A percentile compares a stretch with the other conserved stretches of the same genome.
These are phyloP conservation scores for Dactylorhiza incarnata DNA, from an alignment of 106 monocot species.

Conservation along the genomic window DNA sequence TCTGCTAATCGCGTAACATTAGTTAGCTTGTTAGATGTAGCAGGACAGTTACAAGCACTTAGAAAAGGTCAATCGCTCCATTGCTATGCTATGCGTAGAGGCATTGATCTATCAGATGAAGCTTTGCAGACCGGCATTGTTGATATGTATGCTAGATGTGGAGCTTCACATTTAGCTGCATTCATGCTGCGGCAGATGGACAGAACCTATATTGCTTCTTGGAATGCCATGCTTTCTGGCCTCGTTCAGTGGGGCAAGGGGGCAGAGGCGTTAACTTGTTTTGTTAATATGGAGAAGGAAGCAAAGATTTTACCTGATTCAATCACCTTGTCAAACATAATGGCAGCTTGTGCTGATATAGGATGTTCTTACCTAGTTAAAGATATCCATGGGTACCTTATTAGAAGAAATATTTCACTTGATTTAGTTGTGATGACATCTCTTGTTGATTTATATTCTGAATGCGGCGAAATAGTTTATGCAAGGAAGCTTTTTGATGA, in stretches of 20 bases:
- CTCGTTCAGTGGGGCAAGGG: slow-evolving; percentile 29
- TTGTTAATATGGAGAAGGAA: slow-evolving; percentile 31
- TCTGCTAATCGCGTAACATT: slow-evolving; percentile 52
- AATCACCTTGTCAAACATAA: slow-evolving; percentile 46
- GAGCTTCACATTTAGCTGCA: slow-evolving; percentile 12
- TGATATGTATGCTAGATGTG: slow-evolving; percentile 48
- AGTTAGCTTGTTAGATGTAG: slow-evolving; percentile 57
- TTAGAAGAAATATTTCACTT: slow-evolving; percentile 37
- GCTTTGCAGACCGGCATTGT: slow-evolving; percentile 46
- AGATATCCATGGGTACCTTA: slow-evolving; percentile 37
- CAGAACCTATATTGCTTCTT: slow-evolving; percentile 29
- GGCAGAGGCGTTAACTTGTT: slow-evolving; percentile 30
- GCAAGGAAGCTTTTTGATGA: slow-evolving; percentile 40
- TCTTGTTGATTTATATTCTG: slow-evolving; percentile 46
- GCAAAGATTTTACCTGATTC: slow-evolving; percentile 35
- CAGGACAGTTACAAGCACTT: slow-evolving; percentile 27
- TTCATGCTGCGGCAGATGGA: slow-evolving; percentile 22
- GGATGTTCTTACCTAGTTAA: slow-evolving; percentile 13
- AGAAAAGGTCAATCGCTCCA: slow-evolving; percentile 39
- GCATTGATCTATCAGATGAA: slow-evolving; percentile 40
- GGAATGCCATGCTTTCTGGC: slow-evolving; percentile 52
- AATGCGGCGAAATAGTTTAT: slow-evolving; percentile 15
- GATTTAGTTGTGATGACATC: slow-evolving; percentile 45
- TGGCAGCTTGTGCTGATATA: slow-evolving; percentile 45
- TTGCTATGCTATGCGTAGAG: slow-evolving; percentile 55